Percentiles rank a stretch among this genome's conserved stretches.
phyloP scores from a whole-genome alignment of 805 yeast genomes.

The Ogataea philodendri region DNA sequence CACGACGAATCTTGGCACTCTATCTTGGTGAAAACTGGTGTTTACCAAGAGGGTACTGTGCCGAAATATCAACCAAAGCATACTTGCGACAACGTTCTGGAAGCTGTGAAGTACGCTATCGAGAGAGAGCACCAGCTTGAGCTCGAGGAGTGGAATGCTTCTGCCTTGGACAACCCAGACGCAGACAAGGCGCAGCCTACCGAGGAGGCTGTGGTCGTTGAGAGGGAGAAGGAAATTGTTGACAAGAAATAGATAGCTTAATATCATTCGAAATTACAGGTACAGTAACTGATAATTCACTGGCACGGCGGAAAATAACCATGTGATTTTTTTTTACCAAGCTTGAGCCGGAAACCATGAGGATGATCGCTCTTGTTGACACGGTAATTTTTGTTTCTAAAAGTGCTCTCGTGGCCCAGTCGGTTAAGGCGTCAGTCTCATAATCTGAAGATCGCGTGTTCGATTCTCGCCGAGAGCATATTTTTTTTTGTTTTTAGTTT shows the following conservation, averaged over 20 bases:
- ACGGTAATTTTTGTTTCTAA: neutral
- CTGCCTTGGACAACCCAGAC: constrained; percentile 27
- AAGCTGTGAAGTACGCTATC: constrained; percentile 79
- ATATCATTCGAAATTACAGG: neutral
- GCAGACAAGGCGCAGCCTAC: constrained; percentile 37
- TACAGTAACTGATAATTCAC: no score
- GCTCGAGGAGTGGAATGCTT: constrained; percentile 66
- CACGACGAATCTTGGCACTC: constrained; percentile 85
- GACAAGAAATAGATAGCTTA: constrained; percentile 9
- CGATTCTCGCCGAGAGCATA: constrained; percentile 41
- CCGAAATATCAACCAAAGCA: constrained; percentile 81
- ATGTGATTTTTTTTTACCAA: no score
- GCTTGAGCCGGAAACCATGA: no score
- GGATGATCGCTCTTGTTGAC: no score
- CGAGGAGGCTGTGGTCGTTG: constrained; percentile 49
- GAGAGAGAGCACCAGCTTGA: constrained; percentile 77
- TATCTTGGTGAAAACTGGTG: constrained; percentile 83
- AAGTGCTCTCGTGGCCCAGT: constrained; percentile 39
- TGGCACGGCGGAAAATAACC: no score
- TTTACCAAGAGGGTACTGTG: constrained; percentile 72
- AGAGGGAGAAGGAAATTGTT: constrained; percentile 41
- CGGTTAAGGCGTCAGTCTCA: constrained; percentile 42
- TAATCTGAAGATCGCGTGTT: constrained; percentile 42
- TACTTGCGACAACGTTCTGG: constrained; percentile 69
- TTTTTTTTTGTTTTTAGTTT: constrained; percentile 6